A percentile compares a stretch with the other conserved stretches of the same genome.
phyloP scores from a whole-genome alignment of 2,329 filamentous ascomycete species.

The Alternaria tenuissima region DNA sequence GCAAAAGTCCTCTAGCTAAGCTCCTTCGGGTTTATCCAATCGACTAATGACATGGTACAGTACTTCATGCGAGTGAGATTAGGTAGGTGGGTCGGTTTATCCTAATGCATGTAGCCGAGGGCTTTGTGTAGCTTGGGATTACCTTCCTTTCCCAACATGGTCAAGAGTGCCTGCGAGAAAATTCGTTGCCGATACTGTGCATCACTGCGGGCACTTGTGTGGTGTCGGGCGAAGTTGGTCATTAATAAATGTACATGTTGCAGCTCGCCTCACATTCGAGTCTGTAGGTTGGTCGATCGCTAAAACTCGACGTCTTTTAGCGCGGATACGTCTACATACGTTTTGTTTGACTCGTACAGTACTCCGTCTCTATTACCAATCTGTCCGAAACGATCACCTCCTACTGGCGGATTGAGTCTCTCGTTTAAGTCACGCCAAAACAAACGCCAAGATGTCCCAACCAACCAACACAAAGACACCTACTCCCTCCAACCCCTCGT shows the following conservation, averaged over 20 bases:
- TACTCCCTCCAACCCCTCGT: constrained; percentile 34
- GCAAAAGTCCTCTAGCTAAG: background rate
- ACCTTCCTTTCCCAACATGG: background rate
- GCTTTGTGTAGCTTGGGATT: background rate
- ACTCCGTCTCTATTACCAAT: background rate
- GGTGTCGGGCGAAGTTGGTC: background rate
- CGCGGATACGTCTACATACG: background rate
- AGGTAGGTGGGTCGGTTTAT: background rate
- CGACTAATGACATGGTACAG: background rate
- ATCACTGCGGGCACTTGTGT: background rate
- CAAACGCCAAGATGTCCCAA: constrained; percentile 2
- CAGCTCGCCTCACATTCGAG: background rate
- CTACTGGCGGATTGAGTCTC: background rate
- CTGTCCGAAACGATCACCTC: no score
- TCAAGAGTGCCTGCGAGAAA: background rate
- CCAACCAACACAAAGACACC: constrained; percentile 4
- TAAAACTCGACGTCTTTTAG: background rate
- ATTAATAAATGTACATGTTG: background rate
- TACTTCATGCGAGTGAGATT: background rate
- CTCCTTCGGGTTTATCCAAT: background rate
- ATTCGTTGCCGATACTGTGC: background rate
- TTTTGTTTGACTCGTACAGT: background rate
- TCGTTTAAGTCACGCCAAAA: background rate
- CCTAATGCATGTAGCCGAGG: background rate
- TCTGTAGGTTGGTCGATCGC: background rate